Percentiles rank a stretch among this genome's conserved stretches.
phyloP scores from a whole-genome alignment of 169 alveolate species.

The Prorocentrum cordatum region DNA sequence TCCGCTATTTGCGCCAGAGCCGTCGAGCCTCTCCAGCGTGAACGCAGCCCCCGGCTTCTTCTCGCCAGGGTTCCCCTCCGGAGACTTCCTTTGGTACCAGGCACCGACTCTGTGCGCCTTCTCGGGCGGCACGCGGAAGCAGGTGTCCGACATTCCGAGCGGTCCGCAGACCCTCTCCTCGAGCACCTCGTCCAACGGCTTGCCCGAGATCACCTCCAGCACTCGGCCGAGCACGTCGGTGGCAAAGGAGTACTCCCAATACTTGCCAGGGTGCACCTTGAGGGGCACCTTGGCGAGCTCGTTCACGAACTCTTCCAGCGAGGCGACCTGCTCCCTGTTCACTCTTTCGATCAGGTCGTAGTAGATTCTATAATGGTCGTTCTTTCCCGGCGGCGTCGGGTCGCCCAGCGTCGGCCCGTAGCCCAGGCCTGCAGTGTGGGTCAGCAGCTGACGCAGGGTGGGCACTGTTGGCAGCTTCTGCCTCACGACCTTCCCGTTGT shows the following conservation, averaged over 20 bases:
- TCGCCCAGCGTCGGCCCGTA: no score
- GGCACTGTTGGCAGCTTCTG: not conserved
- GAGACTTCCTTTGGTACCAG: no score
- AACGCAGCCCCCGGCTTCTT: no score
- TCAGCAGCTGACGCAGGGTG: not conserved
- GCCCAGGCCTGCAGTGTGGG: not conserved
- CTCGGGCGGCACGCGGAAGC: conserved; percentile 40
- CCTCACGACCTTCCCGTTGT: not conserved
- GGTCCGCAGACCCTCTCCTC: conserved; percentile 48
- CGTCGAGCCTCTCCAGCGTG: no score
- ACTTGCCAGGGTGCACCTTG: conserved; percentile 31
- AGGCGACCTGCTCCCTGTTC: no score
- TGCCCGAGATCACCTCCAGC: conserved; percentile 25
- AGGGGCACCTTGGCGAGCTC: conserved; percentile 44
- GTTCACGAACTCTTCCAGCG: no score
- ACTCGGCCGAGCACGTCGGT: not conserved
- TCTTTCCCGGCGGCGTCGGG: no score
- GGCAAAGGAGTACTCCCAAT: not conserved
- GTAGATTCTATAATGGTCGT: no score
- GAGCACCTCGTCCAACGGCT: conserved; percentile 48
- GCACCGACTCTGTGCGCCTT: no score
- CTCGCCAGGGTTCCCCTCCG: no score
- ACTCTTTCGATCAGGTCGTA: no score
- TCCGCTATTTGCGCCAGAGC: no score
- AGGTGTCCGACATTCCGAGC: conserved; percentile 31